Percentiles rank a stretch among this genome's conserved stretches.
These are phyloP conservation scores for Lentithecium fluviatile DNA, from an alignment of 495 filamentous ascomycete species.

Conservation along the genomic window DNA sequence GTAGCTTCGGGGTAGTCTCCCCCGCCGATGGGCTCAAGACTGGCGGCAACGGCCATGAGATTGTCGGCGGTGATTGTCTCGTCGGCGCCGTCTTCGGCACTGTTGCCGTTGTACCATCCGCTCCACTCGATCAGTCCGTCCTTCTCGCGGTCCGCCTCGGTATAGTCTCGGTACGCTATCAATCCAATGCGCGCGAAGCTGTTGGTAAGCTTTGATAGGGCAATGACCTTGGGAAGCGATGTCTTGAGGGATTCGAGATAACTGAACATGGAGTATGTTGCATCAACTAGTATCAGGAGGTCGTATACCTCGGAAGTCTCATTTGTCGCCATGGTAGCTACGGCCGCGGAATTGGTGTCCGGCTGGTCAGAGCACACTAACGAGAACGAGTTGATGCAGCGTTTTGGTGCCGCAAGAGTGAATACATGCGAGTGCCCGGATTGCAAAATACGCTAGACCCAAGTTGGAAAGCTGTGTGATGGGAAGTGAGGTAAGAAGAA, in stretches of 20 bases:
- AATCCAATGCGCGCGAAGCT: conserved; percentile 50
- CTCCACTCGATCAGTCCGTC: conserved; percentile 45
- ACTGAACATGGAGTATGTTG: conserved; percentile 47
- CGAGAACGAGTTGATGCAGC: too few species aligned
- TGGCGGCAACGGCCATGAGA: conserved; percentile 6
- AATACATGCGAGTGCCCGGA: too few species aligned
- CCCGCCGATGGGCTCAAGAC: conserved; percentile 27
- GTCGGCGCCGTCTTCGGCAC: neutral
- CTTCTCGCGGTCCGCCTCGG: conserved; percentile 5
- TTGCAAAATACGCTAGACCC: too few species aligned
- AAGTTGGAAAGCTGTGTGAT: too few species aligned
- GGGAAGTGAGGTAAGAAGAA: too few species aligned
- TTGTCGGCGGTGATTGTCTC: neutral
- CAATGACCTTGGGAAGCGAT: conserved; percentile 47
- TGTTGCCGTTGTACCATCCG: conserved; percentile 38
- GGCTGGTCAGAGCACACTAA: too few species aligned
- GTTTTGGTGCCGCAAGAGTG: too few species aligned
- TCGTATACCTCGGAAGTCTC: conserved; percentile 1
- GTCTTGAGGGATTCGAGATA: conserved; percentile 39
- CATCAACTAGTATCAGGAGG: conserved; percentile 43
- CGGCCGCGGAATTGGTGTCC: too few species aligned
- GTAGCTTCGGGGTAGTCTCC: conserved; percentile 49
- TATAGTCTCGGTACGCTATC: conserved; percentile 50
- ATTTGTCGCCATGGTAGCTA: too few species aligned
- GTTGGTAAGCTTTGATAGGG: conserved; percentile 47